Percentiles rank a stretch among this genome's conserved stretches.
Evolutionary conservation across 2,329 filamentous ascomycete genomes (phyloP).

Genomic region (Fusarium sp.): DNA sequence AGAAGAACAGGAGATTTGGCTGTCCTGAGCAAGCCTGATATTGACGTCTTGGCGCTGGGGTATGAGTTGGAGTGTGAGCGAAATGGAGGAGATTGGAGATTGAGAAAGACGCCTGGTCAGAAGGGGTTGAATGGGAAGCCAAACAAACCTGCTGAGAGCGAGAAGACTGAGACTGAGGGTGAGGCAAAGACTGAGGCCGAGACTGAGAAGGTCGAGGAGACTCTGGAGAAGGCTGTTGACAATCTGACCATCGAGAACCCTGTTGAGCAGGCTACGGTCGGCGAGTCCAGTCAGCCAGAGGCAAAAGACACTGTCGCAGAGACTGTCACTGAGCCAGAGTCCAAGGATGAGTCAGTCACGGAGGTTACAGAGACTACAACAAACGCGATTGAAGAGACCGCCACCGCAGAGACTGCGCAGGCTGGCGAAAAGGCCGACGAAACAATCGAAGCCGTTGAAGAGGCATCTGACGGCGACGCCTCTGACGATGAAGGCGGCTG

Average conservation of each 20-base stretch:
- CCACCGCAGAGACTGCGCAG: background rate
- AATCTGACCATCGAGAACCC: constrained; percentile 27
- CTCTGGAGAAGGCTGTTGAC: constrained; percentile 23
- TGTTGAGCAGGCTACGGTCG: constrained; percentile 5
- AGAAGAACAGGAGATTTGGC: constrained; percentile 88
- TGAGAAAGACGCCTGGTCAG: constrained; percentile 82
- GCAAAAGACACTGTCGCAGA: background rate
- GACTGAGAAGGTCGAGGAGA: background rate
- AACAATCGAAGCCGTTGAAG: constrained; percentile 41
- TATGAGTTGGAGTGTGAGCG: constrained; percentile 95
- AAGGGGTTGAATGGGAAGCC: constrained; percentile 79
- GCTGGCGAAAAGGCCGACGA: constrained; percentile 27
- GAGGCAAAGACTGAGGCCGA: constrained; percentile 15
- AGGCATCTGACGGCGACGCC: constrained; percentile 59
- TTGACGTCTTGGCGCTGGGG: constrained; percentile 87
- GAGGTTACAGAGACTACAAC: too few species aligned
- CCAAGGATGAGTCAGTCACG: background rate
- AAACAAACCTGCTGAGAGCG: constrained; percentile 30
- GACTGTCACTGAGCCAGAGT: background rate
- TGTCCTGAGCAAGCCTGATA: constrained; percentile 88
- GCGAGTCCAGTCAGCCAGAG: constrained; percentile 9
- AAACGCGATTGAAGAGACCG: background rate
- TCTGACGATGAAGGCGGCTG: constrained; percentile 76
- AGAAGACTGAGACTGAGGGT: background rate
- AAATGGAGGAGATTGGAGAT: constrained; percentile 88